Percentiles rank a stretch among this genome's conserved stretches.
phyloP scores from a whole-genome alignment of 2,329 filamentous ascomycete species.

The Penicillium sp. region DNA sequence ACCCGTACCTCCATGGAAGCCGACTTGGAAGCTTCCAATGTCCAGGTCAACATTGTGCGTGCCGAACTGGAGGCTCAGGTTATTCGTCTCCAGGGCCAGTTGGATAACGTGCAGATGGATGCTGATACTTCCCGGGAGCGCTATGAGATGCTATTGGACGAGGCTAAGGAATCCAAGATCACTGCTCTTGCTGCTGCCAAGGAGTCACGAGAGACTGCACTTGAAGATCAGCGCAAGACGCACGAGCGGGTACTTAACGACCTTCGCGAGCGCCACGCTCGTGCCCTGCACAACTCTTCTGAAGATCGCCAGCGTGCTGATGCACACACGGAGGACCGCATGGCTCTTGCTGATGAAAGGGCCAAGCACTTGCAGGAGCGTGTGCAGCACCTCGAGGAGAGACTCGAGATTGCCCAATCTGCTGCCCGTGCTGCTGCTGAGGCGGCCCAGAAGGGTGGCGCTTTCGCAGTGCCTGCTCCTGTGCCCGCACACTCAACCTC shows the following conservation, averaged over 20 bases:
- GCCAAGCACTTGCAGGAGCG: constrained; percentile 81
- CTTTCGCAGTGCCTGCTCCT: constrained; percentile 29
- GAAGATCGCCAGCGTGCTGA: constrained; percentile 82
- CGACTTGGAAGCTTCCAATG: constrained; percentile 77
- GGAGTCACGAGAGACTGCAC: constrained; percentile 50
- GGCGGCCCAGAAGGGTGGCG: constrained; percentile 59
- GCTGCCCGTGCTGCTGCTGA: constrained; percentile 78
- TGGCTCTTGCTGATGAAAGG: constrained; percentile 79
- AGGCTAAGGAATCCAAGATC: constrained; percentile 66
- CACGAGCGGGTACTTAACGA: constrained; percentile 73
- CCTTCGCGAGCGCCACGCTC: constrained; percentile 68
- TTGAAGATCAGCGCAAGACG: constrained; percentile 57
- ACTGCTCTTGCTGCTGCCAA: constrained; percentile 53
- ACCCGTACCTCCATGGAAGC: constrained; percentile 72
- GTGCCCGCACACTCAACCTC: constrained; percentile 43
- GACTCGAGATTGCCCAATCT: constrained; percentile 81
- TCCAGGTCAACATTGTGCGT: constrained; percentile 77
- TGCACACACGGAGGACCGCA: constrained; percentile 71
- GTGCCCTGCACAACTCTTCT: constrained; percentile 64
- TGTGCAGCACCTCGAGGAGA: constrained; percentile 79
- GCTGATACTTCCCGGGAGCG: constrained; percentile 74
- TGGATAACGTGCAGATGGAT: constrained; percentile 74
- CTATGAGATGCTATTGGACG: constrained; percentile 78
- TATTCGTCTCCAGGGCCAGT: constrained; percentile 63
- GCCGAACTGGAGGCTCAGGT: constrained; percentile 79